These are phyloP conservation scores for Galerina marginata DNA, from an alignment of 768 basidiomycete genomes.

Conservation along the genomic window DNA sequence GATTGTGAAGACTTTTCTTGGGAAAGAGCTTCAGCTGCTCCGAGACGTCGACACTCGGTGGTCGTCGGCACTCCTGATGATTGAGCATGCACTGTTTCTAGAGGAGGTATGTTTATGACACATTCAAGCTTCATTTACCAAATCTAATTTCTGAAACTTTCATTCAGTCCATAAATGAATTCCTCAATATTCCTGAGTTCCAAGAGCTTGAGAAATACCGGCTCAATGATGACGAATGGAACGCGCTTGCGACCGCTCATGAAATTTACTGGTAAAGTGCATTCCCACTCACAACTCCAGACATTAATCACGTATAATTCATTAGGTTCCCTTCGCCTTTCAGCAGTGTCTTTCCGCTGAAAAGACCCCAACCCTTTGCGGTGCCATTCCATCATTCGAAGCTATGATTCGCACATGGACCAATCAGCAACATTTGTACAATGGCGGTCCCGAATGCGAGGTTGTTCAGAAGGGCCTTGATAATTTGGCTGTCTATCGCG, in stretches of 20 bases:
- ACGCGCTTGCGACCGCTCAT: slow-evolving; percentile 19
- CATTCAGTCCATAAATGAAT: background rate
- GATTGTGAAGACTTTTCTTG: background rate
- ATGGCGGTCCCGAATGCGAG: slow-evolving; percentile 2
- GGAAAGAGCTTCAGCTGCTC: slow-evolving; percentile 31
- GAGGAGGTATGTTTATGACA: slow-evolving; percentile 12
- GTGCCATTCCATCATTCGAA: slow-evolving; percentile 33
- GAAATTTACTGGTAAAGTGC: slow-evolving; percentile 34
- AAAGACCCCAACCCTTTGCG: slow-evolving; percentile 32
- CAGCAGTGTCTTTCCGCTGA: slow-evolving; percentile 36
- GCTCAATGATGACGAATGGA: slow-evolving; percentile 28
- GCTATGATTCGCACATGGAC: slow-evolving; percentile 31
- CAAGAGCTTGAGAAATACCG: slow-evolving; percentile 28
- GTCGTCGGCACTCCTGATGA: slow-evolving; percentile 37
- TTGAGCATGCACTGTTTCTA: slow-evolving; percentile 25
- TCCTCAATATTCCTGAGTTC: slow-evolving; percentile 16
- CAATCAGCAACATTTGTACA: too few species aligned
- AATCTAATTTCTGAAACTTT: too few species aligned
- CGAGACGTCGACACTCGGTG: slow-evolving; percentile 34
- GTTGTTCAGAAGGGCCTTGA: slow-evolving; percentile 34
- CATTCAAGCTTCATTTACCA: too few species aligned
- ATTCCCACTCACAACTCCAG: too few species aligned
- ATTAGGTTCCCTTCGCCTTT: slow-evolving; percentile 38
- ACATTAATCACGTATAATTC: too few species aligned
- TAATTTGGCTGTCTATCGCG: slow-evolving; percentile 33